Base-by-base conservation (phyloP, 805 yeast species). In the Schizosaccharomyces lindneri region DNA sequence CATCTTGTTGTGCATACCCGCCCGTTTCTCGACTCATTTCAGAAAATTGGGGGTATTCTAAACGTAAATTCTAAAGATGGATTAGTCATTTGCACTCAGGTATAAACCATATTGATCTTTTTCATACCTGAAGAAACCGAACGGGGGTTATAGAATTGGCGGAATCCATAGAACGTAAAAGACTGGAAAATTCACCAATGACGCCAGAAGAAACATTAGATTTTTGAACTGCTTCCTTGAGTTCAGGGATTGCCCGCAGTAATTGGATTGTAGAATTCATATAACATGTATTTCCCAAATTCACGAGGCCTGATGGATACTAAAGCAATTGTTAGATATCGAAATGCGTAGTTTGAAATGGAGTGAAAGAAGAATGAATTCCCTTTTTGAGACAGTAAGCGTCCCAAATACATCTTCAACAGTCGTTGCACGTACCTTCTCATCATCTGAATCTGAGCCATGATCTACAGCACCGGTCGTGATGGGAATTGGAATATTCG, bases 1-100 rank as follows among this genome's bases (percentile, higher is more conserved):
- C 98, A 74, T 93, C 99, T 73, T 93, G 99, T 73, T 93, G 98
- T 72, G 87, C 88, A 69, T 79, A 85, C 0, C 97, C 97, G 5
- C 60, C 60, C 11, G 31, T 27, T 55, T 75, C 73, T 61, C 75
- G 74, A 59, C 68, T 72, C 64, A 81, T 79, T 70, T 90, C 97
- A 55, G 84, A 85, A 72, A 93, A 93, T 72, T 93, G 97, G 1
- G 97, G 97, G 69, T 80, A 85, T 19, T 75, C 73, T 59, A 24
- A 19, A 29, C 57, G 57, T 21, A 51, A 17, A 46, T 24, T 46
- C 27, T 36, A 36, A 11, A 36, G 1, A 13, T 36, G 9, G 41
- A 36, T 36, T 6, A 36, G 41, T 1, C 41, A 36, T 1, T 11
- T 36, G 41, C 9, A 6, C 5, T 31, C 15, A 36, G 3, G 41